Evolutionary conservation across 495 filamentous ascomycete species (phyloP).

Genomic region (Xylaria nigripes): DNA sequence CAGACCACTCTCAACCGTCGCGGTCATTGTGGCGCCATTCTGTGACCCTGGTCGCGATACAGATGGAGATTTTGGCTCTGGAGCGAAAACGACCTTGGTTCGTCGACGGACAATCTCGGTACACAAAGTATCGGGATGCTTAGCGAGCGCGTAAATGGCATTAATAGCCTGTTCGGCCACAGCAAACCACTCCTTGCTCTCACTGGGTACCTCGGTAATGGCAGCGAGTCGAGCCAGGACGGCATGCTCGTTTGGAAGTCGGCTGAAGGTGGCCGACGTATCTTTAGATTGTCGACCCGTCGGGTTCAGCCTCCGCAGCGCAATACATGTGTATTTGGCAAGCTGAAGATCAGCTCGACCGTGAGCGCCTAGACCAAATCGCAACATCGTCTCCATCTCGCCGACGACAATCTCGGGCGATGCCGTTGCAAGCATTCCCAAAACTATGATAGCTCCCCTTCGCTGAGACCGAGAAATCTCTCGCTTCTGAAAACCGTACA

Average conservation of each 20-base stretch:
- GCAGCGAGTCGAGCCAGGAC: slow-evolving; percentile 71
- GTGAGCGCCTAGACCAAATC: slow-evolving; percentile 75
- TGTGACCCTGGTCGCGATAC: slow-evolving; percentile 35
- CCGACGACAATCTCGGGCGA: slow-evolving; percentile 86
- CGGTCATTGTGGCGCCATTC: slow-evolving; percentile 28
- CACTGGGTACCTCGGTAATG: slow-evolving; percentile 71
- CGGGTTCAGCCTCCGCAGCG: slow-evolving; percentile 82
- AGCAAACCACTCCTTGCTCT: slow-evolving; percentile 94
- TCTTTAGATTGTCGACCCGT: slow-evolving; percentile 71
- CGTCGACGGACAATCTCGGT: slow-evolving; percentile 85
- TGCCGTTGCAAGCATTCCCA: slow-evolving; percentile 93
- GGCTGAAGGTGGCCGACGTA: slow-evolving; percentile 54
- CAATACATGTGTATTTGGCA: slow-evolving; percentile 91
- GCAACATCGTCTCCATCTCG: slow-evolving; percentile 88
- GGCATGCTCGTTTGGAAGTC: slow-evolving; percentile 86
- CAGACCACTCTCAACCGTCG: slow-evolving; percentile 17
- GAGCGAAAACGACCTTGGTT: slow-evolving; percentile 69
- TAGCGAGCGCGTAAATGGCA: slow-evolving; percentile 90
- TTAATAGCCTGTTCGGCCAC: slow-evolving; percentile 96
- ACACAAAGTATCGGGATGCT: slow-evolving; percentile 89
- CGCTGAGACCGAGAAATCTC: slow-evolving; percentile 91
- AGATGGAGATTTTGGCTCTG: slow-evolving; percentile 21
- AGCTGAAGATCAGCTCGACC: slow-evolving; percentile 78
- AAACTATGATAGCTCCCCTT: slow-evolving; percentile 86
- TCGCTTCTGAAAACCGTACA: slow-evolving; percentile 87